Evolutionary conservation across 768 basidiomycete genomes (phyloP), one percentile per base, ranked within the genome.

Genomic region (Macrolepiota albuminosa): DNA sequence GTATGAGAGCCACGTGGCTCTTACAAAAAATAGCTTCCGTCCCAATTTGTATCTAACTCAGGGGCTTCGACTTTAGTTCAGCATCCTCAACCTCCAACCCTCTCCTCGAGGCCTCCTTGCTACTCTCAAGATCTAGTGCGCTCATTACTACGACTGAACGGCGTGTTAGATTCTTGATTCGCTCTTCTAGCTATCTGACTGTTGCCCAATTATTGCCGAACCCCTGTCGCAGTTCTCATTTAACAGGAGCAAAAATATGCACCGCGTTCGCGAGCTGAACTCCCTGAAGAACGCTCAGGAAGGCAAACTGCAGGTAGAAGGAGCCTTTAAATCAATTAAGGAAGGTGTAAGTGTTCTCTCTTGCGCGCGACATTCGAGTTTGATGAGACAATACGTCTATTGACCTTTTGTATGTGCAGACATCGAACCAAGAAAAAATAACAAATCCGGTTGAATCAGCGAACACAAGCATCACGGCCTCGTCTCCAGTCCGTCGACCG

Each of bases 11-110:
- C 69, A 70, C 69, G 67, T 70, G 69, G 59, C 49, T 43, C 50
- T 62, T 66, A 64, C 63, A 68, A 65, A 63, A 69, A 70, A 66
- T 61, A 65, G 62, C 68, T 61, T 69, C 68, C 68, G 68, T 62
- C 63, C 46, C 24, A 63, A 54, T 58, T 61, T 26, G 49, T 34
- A 60, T 42, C 55, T 21, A 49, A 61, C 64, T 70, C 69, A 70
- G 69, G 69, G 69, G 68, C 67, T 70, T 51, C 49, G 51, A 61
- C 48, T 48, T 59, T 57, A 47, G 50, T 56, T 60, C 40, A 42
- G 51, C 57, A 57, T 60, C 56, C 61, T 54, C 58, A 58, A 61
- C 59, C 67, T 49, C 55, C 59, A 50, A 51, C 51, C 48, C 58
- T 48, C 52, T 55, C 46, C 42, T 61, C 56, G 54, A 33, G 45